Evolutionary conservation across 192 early-diverging fungal genomes (phyloP), one percentile per base, ranked within the genome.

Genomic region (Coemansia sp.): DNA sequence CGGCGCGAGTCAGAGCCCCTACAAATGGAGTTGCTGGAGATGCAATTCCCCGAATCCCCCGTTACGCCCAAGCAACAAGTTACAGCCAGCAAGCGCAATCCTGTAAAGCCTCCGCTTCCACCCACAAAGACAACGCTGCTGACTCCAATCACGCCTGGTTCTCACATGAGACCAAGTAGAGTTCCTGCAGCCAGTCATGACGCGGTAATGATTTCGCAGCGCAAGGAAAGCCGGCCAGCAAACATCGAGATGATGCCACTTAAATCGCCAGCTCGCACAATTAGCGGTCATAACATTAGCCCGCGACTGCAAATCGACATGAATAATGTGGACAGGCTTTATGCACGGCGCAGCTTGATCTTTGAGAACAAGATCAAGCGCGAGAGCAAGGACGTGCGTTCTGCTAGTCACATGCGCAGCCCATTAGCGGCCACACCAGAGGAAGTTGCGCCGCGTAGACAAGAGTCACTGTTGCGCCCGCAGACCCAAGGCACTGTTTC

Each of bases 291-390:
- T 52, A 60, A 63, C 32, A 58, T 56, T 39, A 74, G 72, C n/a
- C 67, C 76, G 14, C 67, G 76, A 6, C 55, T 79, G 32, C 29
- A 61, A 32, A 70, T 79, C 22, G 72, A 79, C 58, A 79, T 79
- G 76, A 65, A 79, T 58, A 68, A 74, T 24, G 76, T 79, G 14
- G 76, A 79, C 1, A 70, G 62, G 10, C 62, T 79, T 0, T 79
- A 79, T 29, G 65, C 56, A 1, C 63, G 76, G 15, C 71, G 68
- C 60, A 79, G 76, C 61, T 5, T 74, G 63, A 67, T 79, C 10
- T 79, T 79, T 11, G 72, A 79, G 39, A 74, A 70, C 58, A 70
- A 67, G 60, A 43, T 65, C 60, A 67, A 60, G 54, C 70, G 71
- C 6, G 75, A 78, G 49, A 62, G 23, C 29, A 51, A 38, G 17